Conservation (phyloP, 805 yeast species). For the Candida saitoana region DNA sequence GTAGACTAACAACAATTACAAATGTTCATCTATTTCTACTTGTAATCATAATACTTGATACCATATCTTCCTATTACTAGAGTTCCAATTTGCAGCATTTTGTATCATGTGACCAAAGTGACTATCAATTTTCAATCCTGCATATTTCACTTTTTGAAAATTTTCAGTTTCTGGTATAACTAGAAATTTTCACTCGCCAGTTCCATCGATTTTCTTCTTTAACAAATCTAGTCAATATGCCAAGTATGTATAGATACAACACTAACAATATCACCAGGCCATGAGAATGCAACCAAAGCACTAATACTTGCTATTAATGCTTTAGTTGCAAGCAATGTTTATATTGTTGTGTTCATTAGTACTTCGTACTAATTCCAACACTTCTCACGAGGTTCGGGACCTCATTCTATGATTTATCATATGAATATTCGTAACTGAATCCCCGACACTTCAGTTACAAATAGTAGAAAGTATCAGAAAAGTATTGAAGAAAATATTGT, state of each 20-base stretch:
- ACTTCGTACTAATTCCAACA: neutral
- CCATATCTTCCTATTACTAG: no score
- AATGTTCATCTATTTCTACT: no score
- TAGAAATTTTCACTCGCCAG: neutral
- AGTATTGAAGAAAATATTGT: neutral
- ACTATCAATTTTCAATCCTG: neutral
- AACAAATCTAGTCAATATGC: constrained; percentile 3
- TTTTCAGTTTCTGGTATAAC: neutral
- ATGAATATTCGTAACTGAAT: constrained; percentile 55
- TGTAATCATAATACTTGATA: no score
- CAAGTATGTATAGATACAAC: constrained; percentile 1
- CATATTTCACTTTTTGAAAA: neutral
- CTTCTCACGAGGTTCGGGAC: constrained; percentile 63
- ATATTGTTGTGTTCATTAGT: no score
- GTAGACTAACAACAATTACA: no score
- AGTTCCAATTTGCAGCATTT: neutral
- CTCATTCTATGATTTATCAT: constrained; percentile 38
- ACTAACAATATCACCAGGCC: constrained; percentile 2
- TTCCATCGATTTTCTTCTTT: neutral
- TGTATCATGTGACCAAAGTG: constrained; percentile 1
- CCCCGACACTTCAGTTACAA: constrained; percentile 84
- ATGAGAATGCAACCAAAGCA: neutral
- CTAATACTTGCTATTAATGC: no score
- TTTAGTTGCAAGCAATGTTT: no score
- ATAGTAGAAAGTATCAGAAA: neutral